A percentile compares a stretch with the other conserved stretches of the same genome.
These are phyloP conservation scores for Musa troglodytarum DNA, from an alignment of 176 grass and related monocot genomes.

Conservation along the genomic window DNA sequence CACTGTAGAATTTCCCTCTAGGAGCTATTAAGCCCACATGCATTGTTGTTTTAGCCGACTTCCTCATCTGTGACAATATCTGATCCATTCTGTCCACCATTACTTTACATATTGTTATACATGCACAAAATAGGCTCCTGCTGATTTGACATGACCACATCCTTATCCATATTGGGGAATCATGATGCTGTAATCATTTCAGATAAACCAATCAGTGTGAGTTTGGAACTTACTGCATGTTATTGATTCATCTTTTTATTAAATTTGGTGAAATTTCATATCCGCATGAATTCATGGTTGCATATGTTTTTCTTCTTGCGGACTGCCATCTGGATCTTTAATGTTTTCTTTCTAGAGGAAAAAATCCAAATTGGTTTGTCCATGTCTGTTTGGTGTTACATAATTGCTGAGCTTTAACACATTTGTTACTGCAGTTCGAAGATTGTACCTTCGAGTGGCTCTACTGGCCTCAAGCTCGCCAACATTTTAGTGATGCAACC, in stretches of 20 bases:
- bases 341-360: background rate
- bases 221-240: background rate
- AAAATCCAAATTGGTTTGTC: too few relatives aligned
- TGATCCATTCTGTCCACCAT: background rate
- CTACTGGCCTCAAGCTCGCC: constrained; percentile 56
- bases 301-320: background rate
- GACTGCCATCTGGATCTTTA: background rate
- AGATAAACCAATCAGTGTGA: background rate
- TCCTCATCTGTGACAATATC: too few relatives aligned
- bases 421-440: constrained; percentile 40
- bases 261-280: background rate
- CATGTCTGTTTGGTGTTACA: background rate
- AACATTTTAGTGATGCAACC: constrained; percentile 41
- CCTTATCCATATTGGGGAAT: background rate
- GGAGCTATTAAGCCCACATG: background rate
- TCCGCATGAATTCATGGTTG: background rate
- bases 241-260: background rate
- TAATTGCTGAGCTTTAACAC: constrained; percentile 6
- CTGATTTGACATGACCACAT: background rate
- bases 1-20: background rate
- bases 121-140: background rate
- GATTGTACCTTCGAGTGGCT: constrained; percentile 73
- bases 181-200: background rate
- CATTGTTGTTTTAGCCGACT: background rate
- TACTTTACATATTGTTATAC: background rate